phyloP scores from a whole-genome alignment of 1,139 yeast genomes.

The Suhomyces anneliseae region DNA sequence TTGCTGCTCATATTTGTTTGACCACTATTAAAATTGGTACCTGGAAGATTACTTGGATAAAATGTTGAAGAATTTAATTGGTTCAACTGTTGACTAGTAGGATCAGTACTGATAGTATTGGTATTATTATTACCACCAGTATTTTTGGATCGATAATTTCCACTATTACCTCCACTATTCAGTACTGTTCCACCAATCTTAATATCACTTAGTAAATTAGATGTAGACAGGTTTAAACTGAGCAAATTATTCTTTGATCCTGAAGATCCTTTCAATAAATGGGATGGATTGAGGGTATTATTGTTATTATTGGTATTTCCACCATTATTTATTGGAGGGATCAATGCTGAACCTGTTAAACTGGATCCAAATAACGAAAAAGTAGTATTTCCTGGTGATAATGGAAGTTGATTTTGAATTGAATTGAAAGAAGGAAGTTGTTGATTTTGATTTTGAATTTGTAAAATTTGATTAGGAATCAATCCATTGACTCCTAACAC shows the following conservation, averaged over 20 bases:
- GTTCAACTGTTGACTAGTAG: slow-evolving; percentile 8
- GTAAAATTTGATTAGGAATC: slow-evolving; percentile 20
- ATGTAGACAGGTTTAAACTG: slow-evolving; percentile 2
- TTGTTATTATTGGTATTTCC: background rate
- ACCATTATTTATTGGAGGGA: slow-evolving; percentile 10
- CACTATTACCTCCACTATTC: background rate
- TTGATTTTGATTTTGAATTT: slow-evolving; percentile 31
- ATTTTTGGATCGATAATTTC: background rate
- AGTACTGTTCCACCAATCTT: slow-evolving; percentile 3
- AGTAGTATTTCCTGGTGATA: slow-evolving; percentile 10
- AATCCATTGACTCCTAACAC: slow-evolving; percentile 3
- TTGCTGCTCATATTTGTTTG: background rate
- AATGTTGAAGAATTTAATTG: slow-evolving; percentile 10
- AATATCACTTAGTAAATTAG: slow-evolving; percentile 3
- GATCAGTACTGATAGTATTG: slow-evolving; percentile 1
- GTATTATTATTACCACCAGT: background rate
- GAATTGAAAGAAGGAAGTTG: slow-evolving; percentile 41
- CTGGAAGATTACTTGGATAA: slow-evolving; percentile 1
- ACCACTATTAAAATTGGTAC: background rate
- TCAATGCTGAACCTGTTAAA: slow-evolving; percentile 5
- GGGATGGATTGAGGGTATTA: slow-evolving; percentile 13
- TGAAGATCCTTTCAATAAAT: slow-evolving; percentile 9
- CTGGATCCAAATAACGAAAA: slow-evolving; percentile 1
- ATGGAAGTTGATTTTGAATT: slow-evolving; percentile 36
- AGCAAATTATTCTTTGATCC: slow-evolving; percentile 8